Evolutionary conservation across 345 rosid genomes (phyloP).

Genomic region (Heritiera littoralis): DNA sequence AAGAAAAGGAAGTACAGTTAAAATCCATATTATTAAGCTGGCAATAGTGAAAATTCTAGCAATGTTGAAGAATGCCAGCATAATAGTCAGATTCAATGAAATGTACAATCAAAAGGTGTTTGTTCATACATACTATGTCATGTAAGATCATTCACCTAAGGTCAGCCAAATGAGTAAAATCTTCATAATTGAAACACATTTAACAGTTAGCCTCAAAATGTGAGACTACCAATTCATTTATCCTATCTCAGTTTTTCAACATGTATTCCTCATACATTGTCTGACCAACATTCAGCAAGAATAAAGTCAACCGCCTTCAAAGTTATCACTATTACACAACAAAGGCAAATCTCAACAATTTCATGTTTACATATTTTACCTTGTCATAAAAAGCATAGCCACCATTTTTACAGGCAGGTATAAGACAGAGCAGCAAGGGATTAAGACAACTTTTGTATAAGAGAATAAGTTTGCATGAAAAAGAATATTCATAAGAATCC

Average conservation of each 20-base stretch:
- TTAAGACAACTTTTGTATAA: not conserved
- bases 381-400: not conserved
- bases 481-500: not conserved
- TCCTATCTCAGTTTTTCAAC: not conserved
- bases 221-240: not conserved
- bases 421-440: not conserved
- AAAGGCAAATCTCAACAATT: not conserved
- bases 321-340: not conserved
- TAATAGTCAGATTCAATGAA: not conserved
- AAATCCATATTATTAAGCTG: not conserved
- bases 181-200: not conserved
- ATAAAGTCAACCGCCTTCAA: not conserved
- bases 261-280: not conserved
- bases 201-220: too few species aligned
- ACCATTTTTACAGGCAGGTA: not conserved
- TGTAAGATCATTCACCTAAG: not conserved
- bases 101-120: not conserved
- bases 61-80: not conserved
- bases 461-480: not conserved
- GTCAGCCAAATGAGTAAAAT: not conserved
- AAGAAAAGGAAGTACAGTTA: conserved; percentile 10
- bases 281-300: not conserved
- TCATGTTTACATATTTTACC: not conserved
- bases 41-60: not conserved
- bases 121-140: not conserved